Evolutionary conservation across 2,329 filamentous ascomycete genomes (phyloP).

Genomic region (Hirsutella thompsonii): DNA sequence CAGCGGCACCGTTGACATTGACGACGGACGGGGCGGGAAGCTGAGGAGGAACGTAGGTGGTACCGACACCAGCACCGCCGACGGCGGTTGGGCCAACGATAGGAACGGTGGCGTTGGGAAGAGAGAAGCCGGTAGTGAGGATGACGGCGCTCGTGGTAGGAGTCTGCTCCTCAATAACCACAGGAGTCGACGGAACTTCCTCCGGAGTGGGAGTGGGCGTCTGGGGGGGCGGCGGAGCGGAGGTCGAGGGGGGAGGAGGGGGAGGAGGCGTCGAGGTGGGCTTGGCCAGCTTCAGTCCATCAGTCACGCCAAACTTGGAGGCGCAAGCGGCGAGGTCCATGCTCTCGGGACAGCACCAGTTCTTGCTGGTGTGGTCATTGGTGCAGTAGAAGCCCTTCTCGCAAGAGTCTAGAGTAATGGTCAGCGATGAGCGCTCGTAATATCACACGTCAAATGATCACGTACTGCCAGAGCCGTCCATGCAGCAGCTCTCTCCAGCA

Average conservation of each 20-base stretch:
- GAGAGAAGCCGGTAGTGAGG: background rate
- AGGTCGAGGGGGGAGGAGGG: conserved; percentile 7
- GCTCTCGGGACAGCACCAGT: conserved; percentile 48
- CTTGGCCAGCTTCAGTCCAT: conserved; percentile 26
- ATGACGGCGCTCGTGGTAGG: background rate
- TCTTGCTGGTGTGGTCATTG: conserved; percentile 33
- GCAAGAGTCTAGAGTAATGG: conserved; percentile 40
- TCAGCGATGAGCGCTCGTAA: too few relatives aligned
- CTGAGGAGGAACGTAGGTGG: conserved; percentile 3
- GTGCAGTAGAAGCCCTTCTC: conserved; percentile 50
- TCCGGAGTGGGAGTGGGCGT: conserved; percentile 10
- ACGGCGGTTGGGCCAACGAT: conserved; percentile 10
- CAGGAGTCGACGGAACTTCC: conserved; percentile 12
- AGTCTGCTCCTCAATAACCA: background rate
- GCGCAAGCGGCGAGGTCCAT: conserved; percentile 43
- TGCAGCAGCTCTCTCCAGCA: conserved; percentile 42
- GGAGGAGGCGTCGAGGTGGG: conserved; percentile 13
- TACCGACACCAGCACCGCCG: conserved; percentile 3
- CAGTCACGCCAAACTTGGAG: conserved; percentile 33
- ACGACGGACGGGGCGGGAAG: conserved; percentile 2
- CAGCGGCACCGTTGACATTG: conserved; percentile 15
- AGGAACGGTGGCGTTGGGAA: conserved; percentile 17
- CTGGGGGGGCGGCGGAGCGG: background rate
- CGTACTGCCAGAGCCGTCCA: conserved; percentile 42
- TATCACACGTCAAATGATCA: too few relatives aligned